Percentiles rank a stretch among this genome's conserved stretches.
Evolutionary conservation across 2,329 filamentous ascomycete genomes (phyloP).

Genomic region (Fusarium robinianum): DNA sequence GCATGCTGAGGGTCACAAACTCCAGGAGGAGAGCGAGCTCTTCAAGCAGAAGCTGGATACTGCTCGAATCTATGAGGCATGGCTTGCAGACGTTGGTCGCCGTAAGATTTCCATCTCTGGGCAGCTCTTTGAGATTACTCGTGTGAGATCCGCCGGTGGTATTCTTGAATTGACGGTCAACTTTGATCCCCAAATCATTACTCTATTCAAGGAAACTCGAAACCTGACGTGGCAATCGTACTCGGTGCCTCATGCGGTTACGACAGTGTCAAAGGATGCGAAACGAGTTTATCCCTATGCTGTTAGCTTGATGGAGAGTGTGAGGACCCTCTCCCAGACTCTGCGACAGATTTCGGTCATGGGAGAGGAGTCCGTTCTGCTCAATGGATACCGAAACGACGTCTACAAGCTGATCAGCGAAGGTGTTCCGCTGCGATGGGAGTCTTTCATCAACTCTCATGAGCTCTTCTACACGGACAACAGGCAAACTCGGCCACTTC

Average conservation of each 20-base stretch:
- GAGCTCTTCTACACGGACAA: slow-evolving; percentile 72
- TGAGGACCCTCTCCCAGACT: slow-evolving; percentile 90
- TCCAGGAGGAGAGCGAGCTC: slow-evolving; percentile 86
- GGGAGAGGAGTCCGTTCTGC: slow-evolving; percentile 82
- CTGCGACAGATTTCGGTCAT: slow-evolving; percentile 82
- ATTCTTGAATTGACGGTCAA: slow-evolving; percentile 88
- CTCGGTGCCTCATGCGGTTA: slow-evolving; percentile 90
- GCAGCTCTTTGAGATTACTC: slow-evolving; percentile 85
- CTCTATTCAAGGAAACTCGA: slow-evolving; percentile 96
- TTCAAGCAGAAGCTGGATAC: slow-evolving; percentile 98
- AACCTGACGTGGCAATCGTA: slow-evolving; percentile 96
- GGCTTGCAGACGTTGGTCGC: slow-evolving; percentile 86
- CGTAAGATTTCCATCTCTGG: slow-evolving; percentile 91
- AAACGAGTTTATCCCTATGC: slow-evolving; percentile 98
- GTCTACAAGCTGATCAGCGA: slow-evolving; percentile 82
- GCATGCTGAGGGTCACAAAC: slow-evolving; percentile 91
- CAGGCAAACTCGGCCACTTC: slow-evolving; percentile 51
- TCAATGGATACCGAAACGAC: slow-evolving; percentile 91
- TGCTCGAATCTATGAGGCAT: slow-evolving; percentile 90
- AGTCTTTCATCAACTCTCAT: slow-evolving; percentile 96
- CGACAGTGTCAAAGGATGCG: slow-evolving; percentile 97
- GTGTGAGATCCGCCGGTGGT: slow-evolving; percentile 89
- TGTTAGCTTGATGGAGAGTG: slow-evolving; percentile 97
- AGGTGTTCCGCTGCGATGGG: slow-evolving; percentile 90
- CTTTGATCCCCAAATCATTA: slow-evolving; percentile 96